Conservation (phyloP, 1,139 yeast genomes). For the Blastobotrys arbuscula region DNA sequence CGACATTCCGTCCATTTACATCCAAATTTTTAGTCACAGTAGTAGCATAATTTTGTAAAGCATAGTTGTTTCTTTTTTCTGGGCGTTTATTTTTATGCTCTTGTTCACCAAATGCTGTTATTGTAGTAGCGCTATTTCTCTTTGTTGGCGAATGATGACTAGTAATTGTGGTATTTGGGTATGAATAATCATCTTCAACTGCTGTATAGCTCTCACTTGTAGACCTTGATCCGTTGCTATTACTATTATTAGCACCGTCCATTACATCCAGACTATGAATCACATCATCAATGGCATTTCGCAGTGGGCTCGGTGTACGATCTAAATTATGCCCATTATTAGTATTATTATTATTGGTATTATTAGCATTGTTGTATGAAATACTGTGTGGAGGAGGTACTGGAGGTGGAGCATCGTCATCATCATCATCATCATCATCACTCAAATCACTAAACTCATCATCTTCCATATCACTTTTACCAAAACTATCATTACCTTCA, state of each 20-base stretch:
- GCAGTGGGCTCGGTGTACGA: constrained; percentile 52
- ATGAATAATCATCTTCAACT: constrained; percentile 10
- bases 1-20: too few relatives aligned
- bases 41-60: not conserved
- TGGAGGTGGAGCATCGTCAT: constrained; percentile 22
- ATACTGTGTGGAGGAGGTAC: constrained; percentile 28
- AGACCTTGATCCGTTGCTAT: constrained; percentile 14
- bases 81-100: not conserved
- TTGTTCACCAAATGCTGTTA: constrained; percentile 1
- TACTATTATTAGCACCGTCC: constrained; percentile 17
- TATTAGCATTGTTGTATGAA: not conserved
- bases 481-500: not conserved
- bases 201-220: constrained; percentile 16
- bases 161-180: not conserved
- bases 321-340: constrained; percentile 14
- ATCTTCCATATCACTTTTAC: constrained; percentile 3
- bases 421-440: constrained; percentile 2
- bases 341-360: not conserved
- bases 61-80: not conserved
- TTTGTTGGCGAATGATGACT: constrained; percentile 2
- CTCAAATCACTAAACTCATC: not conserved
- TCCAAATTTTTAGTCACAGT: not conserved
- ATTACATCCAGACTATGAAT: constrained; percentile 30
- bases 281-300: constrained; percentile 35
- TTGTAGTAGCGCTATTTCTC: constrained; percentile 8